phyloP scores from a whole-genome alignment of 345 rosid species.

The Rhodamnia argentea region DNA sequence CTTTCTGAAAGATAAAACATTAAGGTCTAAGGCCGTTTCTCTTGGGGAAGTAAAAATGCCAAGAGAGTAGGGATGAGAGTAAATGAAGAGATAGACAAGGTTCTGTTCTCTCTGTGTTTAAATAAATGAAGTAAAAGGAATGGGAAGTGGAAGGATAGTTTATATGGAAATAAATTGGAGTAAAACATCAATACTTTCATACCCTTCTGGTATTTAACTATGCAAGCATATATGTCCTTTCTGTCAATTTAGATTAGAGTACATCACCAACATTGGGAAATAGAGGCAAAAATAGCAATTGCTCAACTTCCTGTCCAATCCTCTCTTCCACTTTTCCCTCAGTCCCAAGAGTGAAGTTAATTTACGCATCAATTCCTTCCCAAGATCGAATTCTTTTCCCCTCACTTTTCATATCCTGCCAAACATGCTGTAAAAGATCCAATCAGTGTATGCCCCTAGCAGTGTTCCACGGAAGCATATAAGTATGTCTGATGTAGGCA shows the following conservation, averaged over 20 bases:
- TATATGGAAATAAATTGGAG: not conserved
- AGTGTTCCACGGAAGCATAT: not conserved
- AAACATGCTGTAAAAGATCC: not conserved
- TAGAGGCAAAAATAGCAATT: not conserved
- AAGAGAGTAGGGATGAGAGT: not conserved
- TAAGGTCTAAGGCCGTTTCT: not conserved
- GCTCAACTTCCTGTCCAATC: not conserved
- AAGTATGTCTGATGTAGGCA: not conserved
- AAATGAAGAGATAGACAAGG: not conserved
- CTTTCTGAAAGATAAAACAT: not conserved
- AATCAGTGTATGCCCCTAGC: not conserved
- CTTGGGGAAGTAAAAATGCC: not conserved
- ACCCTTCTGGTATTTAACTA: not conserved
- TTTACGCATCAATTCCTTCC: not conserved
- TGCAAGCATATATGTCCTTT: not conserved
- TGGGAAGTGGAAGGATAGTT: not conserved
- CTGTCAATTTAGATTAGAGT: not conserved
- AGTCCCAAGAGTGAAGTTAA: not conserved
- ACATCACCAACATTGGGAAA: not conserved
- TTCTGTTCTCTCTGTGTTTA: not conserved
- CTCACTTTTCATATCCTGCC: not conserved
- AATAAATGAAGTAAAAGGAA: not conserved
- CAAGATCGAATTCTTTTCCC: not conserved
- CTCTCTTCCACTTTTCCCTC: not conserved
- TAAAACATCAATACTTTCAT: not conserved